Evolutionary conservation across 352 stramenopile species (phyloP), one percentile per base, ranked within the genome.

Genomic region (Nothophytophthora sp.): DNA sequence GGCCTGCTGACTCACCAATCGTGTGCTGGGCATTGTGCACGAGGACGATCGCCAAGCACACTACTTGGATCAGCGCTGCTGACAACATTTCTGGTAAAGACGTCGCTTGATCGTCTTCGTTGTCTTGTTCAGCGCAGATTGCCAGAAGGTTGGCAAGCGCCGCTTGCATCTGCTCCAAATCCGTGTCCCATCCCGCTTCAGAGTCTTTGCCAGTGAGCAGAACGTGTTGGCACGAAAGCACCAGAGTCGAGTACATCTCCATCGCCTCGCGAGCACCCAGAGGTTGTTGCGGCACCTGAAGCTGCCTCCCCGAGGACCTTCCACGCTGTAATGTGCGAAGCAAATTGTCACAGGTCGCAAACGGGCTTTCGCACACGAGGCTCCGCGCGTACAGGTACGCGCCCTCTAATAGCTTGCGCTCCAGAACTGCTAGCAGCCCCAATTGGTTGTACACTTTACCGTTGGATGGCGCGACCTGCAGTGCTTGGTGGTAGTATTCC

Each of bases 371-470:
- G 16, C 70, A 76, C 36, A 60, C 64, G 4, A 82, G 36, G 16
- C 70, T 81, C 5, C 75, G 60, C 11, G 58, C 58, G 49, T 84
- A 84, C 23, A 82, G 7, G 32, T 84, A 86, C 5, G 69, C 57
- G 0, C 70, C 61, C 18, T 73, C 42, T 10, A 85, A 20, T 5
- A 58, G 32, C 11, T 80, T 62, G 0, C 47, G 44, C 23, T 78
- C 44, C 12, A 63, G 44, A n/a, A 73, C 50, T 22, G 76, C 64
- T 13, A 84, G 29, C 2, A 86, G 38, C 19, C 73, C 76, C 29
- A 86, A 49, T 40, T 86, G 76, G 53, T 86, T 86, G 62, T 78
- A 86, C 27, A 75, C 73, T 45, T 82, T 84, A 0, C 76, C 76
- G 42, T 67, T 81, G 1, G 55, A 65, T 27, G 76, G 76, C 5